phyloP scores from a whole-genome alignment of 1,139 yeast genomes.

The Protomyces pachydermus region DNA sequence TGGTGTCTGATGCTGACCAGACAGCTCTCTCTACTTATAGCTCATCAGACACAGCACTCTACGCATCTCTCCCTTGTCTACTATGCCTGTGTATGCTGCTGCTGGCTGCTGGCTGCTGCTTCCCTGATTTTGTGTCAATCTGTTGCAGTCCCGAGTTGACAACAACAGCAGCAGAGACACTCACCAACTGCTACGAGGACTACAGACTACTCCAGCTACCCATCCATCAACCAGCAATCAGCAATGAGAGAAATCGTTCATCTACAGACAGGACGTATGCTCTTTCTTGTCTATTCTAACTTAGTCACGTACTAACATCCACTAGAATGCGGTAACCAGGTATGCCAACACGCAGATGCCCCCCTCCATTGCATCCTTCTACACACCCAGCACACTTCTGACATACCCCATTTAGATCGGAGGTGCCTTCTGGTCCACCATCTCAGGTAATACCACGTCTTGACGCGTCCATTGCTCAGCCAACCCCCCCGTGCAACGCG shows the following conservation, averaged over 20 bases:
- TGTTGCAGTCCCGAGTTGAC: background rate
- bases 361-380: no score
- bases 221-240: background rate
- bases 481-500: background rate
- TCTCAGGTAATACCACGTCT: constrained; percentile 3
- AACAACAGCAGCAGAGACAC: background rate
- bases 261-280: background rate
- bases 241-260: constrained; percentile 26
- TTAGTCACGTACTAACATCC: constrained; percentile 76
- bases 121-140: background rate
- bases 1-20: no score
- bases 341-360: constrained; percentile 36
- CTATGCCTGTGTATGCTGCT: no score
- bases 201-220: no score
- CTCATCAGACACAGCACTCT: no score
- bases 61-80: no score
- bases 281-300: background rate
- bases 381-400: no score
- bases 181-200: no score
- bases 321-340: constrained; percentile 99
- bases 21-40: no score
- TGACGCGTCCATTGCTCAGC: background rate
- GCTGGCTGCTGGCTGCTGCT: no score
- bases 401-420: constrained; percentile 42
- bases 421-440: constrained; percentile 70